Base-by-base conservation (phyloP, 768 basidiomycete genomes). In the Suillus fuscotomentosus region DNA sequence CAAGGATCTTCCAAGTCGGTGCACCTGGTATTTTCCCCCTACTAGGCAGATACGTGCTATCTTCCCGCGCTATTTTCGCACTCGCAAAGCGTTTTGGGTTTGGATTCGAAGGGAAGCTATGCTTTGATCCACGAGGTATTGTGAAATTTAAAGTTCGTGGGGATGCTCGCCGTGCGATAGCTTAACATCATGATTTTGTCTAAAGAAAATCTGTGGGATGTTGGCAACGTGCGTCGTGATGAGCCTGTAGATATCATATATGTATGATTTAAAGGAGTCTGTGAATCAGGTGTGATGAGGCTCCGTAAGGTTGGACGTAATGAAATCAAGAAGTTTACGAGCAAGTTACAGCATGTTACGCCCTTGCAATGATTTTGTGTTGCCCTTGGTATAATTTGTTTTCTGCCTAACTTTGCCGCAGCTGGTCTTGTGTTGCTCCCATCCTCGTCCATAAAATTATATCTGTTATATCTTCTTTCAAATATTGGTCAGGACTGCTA, bases 401-500 rank as follows among this genome's bases (percentile, higher is more conserved):
- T 50, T 50, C 51, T 53, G 51, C 17, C 17, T 20, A 20, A 53
- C 51, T 31, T 31, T 31, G 51, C 53, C 53, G 53, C 53, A 54
- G 53, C 51, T 53, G 51, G 51, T 53, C 31, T 53, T 53, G 51
- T 31, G 51, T 54, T 53, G 27, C 51, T 31, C 17, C 17, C 17
- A 20, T 53, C 27, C 17, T 53, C 31, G 31, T 54, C 31, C 17
- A 20, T 54, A 34, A 5, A 34, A 20, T 38, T 8, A 38, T 54
- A 34, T 34, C 20, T 34, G 53, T n/a, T 9, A n/a, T 54, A 34
- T 31, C 51, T 51, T 50, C 24, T 27, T 27, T 27, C 15, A 17
- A 51, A 51, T 8, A 51, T 53, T 54, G 53, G 53, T 54, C 53
- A 54, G 56, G 56, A 39, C 56, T 57, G 39, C 39, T 59, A 59